Evolutionary conservation across 768 basidiomycete species (phyloP).

Genomic region (Cystofilobasidium capitatum): DNA sequence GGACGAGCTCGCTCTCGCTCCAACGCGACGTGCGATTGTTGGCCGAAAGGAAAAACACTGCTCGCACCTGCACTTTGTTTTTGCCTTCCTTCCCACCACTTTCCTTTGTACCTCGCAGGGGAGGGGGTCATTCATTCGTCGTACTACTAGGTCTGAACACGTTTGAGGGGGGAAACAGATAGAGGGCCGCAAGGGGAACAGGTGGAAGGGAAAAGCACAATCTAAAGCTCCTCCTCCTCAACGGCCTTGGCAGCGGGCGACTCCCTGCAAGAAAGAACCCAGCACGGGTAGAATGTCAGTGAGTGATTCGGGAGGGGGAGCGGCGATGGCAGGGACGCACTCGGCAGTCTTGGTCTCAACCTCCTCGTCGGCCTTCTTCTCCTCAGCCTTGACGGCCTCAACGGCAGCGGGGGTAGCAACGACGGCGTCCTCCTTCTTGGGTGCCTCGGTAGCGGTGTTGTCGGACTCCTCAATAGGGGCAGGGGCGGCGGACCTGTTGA

Average conservation of each 20-base stretch:
- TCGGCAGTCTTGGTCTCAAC: slow-evolving; percentile 9
- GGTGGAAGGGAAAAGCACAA: too few relatives aligned
- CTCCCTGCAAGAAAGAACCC: background rate
- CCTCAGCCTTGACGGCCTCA: slow-evolving; percentile 22
- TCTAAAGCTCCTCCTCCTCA: slow-evolving; percentile 10
- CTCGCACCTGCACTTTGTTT: too few relatives aligned
- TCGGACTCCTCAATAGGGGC: background rate
- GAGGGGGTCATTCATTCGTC: background rate
- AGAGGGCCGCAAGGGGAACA: background rate
- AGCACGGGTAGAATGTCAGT: background rate
- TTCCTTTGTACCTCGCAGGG: too few relatives aligned
- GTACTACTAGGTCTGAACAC: background rate
- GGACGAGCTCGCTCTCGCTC: background rate
- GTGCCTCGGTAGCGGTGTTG: background rate
- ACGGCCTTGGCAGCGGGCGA: slow-evolving; percentile 7
- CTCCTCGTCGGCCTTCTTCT: slow-evolving; percentile 19
- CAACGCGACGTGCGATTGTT: too few relatives aligned
- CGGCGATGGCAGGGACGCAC: background rate
- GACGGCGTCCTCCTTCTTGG: slow-evolving; percentile 12
- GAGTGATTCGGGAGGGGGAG: background rate
- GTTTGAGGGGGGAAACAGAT: background rate
- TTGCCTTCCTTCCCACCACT: too few relatives aligned
- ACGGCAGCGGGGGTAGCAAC: slow-evolving; percentile 16
- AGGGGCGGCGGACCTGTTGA: background rate
- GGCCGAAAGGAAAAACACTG: background rate